phyloP scores from a whole-genome alignment of 2,329 filamentous ascomycete species.

The Fusarium papillatum region DNA sequence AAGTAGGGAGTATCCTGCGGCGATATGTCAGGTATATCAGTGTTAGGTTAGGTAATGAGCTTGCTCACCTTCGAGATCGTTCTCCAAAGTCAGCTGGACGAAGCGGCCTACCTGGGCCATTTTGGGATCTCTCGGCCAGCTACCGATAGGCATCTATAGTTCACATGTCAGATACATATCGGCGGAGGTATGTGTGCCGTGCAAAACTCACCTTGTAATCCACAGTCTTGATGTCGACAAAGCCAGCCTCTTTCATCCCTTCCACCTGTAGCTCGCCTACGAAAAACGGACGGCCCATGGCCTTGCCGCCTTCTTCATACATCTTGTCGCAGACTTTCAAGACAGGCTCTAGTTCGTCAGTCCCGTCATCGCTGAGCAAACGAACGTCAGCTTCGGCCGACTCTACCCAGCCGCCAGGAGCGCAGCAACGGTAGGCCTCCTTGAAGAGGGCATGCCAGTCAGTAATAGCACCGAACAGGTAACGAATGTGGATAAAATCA shows the following conservation, averaged over 20 bases:
- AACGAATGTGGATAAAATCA: constrained; percentile 22
- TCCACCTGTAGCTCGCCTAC: constrained; percentile 20
- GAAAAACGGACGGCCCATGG: background rate
- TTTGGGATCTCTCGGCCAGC: constrained; percentile 13
- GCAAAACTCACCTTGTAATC: constrained; percentile 3
- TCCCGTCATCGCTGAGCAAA: constrained; percentile 18
- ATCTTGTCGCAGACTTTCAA: constrained; percentile 15
- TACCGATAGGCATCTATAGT: constrained; percentile 10
- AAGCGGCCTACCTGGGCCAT: constrained; percentile 20
- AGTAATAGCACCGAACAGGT: constrained; percentile 14
- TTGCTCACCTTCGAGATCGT: constrained; percentile 19
- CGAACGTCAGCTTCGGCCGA: constrained; percentile 13
- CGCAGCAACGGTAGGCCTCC: constrained; percentile 8
- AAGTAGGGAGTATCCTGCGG: constrained; percentile 19
- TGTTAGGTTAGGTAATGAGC: rapidly evolving
- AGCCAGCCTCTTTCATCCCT: constrained; percentile 16
- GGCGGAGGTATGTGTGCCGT: rapidly evolving
- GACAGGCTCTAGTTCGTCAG: background rate
- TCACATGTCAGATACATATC: background rate
- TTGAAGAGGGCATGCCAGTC: constrained; percentile 15
- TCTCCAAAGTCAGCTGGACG: constrained; percentile 18
- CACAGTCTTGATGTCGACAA: constrained; percentile 14
- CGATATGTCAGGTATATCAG: background rate
- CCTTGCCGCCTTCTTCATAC: constrained; percentile 18
- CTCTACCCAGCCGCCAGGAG: constrained; percentile 24